Percentiles rank a stretch among this genome's conserved stretches.
Evolutionary conservation across 495 filamentous ascomycete species (phyloP).

Genomic region (Neurospora terricola): DNA sequence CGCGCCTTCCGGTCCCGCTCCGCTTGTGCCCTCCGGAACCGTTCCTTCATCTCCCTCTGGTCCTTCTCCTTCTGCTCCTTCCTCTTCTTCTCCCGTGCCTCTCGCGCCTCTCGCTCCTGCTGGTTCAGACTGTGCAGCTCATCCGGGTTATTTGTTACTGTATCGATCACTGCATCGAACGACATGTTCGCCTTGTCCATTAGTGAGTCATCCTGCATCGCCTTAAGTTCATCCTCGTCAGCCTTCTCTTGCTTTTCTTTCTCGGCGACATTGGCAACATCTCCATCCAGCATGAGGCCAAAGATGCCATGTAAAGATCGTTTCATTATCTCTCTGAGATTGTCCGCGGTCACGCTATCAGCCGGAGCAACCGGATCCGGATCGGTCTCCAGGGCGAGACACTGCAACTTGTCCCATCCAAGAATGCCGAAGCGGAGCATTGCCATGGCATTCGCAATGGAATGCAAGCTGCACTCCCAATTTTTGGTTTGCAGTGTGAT

Average conservation of each 20-base stretch:
- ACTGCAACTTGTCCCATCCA: conserved; percentile 7
- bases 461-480: conserved; percentile 10
- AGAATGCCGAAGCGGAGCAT: conserved; percentile 9
- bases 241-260: background rate
- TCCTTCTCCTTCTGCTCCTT: background rate
- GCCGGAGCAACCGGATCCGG: background rate
- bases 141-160: background rate
- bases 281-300: background rate
- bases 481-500: background rate
- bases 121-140: background rate
- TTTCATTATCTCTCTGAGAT: background rate
- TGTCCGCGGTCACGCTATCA: background rate
- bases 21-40: background rate
- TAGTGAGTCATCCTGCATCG: background rate
- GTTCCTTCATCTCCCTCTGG: background rate
- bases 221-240: background rate
- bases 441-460: conserved; percentile 9
- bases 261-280: background rate
- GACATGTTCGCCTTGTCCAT: background rate
- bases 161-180: background rate
- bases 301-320: background rate
- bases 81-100: background rate
- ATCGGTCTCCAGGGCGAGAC: background rate
- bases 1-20: background rate
- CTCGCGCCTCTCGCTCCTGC: background rate